Evolutionary conservation across 306 rosid genomes (phyloP).

Genomic region (Trichosanthes cucumerina): DNA sequence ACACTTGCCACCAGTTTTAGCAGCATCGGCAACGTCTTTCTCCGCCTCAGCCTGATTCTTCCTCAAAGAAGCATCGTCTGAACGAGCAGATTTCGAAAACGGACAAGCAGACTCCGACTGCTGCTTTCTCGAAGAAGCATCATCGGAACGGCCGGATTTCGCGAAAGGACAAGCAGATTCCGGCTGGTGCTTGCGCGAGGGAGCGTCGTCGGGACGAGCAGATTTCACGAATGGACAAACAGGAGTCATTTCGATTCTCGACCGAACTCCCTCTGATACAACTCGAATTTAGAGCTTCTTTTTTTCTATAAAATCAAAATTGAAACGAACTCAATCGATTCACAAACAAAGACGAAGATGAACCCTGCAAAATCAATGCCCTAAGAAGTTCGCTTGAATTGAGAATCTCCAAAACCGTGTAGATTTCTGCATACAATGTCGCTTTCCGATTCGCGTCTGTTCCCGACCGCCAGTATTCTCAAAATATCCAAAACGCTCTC

Average conservation of each 20-base stretch:
- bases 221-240: slow-evolving; percentile 93
- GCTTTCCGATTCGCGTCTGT: background rate
- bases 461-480: background rate
- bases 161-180: slow-evolving; percentile 74
- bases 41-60: slow-evolving; percentile 2
- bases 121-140: slow-evolving; percentile 23
- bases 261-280: background rate
- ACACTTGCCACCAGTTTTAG: slow-evolving; percentile 41
- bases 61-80: background rate
- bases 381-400: background rate
- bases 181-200: slow-evolving; percentile 16
- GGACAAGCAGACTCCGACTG: slow-evolving; percentile 7
- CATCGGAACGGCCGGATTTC: slow-evolving; percentile 74
- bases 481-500: background rate
- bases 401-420: background rate
- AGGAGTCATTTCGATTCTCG: slow-evolving; percentile 48
- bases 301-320: background rate
- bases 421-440: background rate
- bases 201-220: slow-evolving; percentile 56
- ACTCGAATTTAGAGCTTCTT: background rate
- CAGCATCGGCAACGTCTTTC: background rate
- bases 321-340: background rate
- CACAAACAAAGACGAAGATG: background rate
- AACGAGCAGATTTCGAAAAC: background rate
- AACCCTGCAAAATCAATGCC: slow-evolving; percentile 5